Evolutionary conservation across 2,329 filamentous ascomycete species (phyloP).

Genomic region (Xylariaceae sp.): DNA sequence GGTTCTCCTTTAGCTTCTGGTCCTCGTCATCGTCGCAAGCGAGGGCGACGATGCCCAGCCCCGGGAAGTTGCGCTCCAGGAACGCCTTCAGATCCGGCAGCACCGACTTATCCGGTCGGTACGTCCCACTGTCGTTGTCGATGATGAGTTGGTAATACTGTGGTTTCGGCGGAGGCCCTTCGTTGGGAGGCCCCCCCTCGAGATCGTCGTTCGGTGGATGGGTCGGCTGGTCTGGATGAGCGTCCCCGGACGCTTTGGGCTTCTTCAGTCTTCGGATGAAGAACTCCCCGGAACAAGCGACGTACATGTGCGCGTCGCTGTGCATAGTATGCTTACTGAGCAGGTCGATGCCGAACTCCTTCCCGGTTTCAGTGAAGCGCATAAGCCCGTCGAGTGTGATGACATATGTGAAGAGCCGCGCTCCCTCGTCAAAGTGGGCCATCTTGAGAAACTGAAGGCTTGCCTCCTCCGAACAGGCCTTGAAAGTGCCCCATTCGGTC

Average conservation of each 20-base stretch:
- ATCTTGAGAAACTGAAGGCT: conserved; percentile 78
- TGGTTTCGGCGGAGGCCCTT: conserved; percentile 41
- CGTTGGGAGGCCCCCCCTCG: conserved; percentile 41
- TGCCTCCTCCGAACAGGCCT: conserved; percentile 62
- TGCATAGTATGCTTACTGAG: conserved; percentile 97
- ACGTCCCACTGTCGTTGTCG: conserved; percentile 93
- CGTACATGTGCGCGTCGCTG: conserved; percentile 83
- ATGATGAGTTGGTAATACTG: conserved; percentile 77
- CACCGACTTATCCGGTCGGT: conserved; percentile 74
- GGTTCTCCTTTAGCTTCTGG: conserved; percentile 67
- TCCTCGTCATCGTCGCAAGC: conserved; percentile 76
- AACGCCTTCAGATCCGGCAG: conserved; percentile 68
- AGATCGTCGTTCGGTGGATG: conserved; percentile 44
- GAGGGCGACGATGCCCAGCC: conserved; percentile 66
- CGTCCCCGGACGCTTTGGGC: conserved; percentile 39
- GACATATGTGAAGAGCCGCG: conserved; percentile 86
- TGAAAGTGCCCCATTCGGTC: conserved; percentile 67
- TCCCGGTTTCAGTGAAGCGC: conserved; percentile 91
- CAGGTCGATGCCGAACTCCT: conserved; percentile 90
- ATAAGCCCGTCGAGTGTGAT: conserved; percentile 80
- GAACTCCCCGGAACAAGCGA: conserved; percentile 90
- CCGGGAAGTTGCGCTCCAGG: conserved; percentile 67
- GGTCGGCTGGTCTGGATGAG: conserved; percentile 40
- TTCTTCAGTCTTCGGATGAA: conserved; percentile 67
- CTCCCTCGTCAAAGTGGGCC: conserved; percentile 79